Evolutionary conservation across 2,329 filamentous ascomycete genomes (phyloP), one percentile per base, ranked within the genome.

Genomic region (Fusarium dimerum): DNA sequence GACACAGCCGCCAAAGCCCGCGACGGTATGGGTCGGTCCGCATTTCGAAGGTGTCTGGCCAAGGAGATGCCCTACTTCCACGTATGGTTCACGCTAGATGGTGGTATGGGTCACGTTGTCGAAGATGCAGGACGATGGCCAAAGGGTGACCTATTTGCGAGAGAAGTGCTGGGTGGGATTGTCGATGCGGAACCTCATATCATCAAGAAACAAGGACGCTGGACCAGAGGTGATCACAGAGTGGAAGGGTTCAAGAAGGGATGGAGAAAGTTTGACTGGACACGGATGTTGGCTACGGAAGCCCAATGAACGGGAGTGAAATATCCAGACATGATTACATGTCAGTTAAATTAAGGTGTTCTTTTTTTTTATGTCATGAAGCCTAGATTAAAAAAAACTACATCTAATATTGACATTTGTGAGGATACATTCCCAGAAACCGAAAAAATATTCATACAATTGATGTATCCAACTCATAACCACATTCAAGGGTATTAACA

Each of bases 51-150:
- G 51, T 88, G 83, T 17, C 78, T 99, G 55, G 90, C 90, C 12
- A 96, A 95, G 74, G 93, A 99, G 76, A 93, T 95, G 89, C 93
- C 95, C 0, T 99, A 99, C 71, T 99, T 99, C 66, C 94, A 99
- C 70, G 93, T 87, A 17, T 99, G 93, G 92, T 97, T 97, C 68
- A 84, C 85, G 47, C 76, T 99, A 1, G 92, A 99, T 67, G 94
- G 94, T 3, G 94, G 94, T 0, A 73, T 99, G 59, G 94, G 91
- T 0, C 94, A 99, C 70, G 79, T 99, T 9, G 89, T 99, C 0
- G 94, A 99, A 73, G 90, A 99, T 63, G 78, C 85, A 29, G 81
- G 85, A 45, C 79, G 86, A 46, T 99, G 94, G 94, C 95, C 95
- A 0, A 84, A 82, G 63, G 93, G 93, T 0, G 94, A 99, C 71